These are phyloP conservation scores for Neurospora sp. DNA, from an alignment of 495 filamentous ascomycete species.

Conservation along the genomic window DNA sequence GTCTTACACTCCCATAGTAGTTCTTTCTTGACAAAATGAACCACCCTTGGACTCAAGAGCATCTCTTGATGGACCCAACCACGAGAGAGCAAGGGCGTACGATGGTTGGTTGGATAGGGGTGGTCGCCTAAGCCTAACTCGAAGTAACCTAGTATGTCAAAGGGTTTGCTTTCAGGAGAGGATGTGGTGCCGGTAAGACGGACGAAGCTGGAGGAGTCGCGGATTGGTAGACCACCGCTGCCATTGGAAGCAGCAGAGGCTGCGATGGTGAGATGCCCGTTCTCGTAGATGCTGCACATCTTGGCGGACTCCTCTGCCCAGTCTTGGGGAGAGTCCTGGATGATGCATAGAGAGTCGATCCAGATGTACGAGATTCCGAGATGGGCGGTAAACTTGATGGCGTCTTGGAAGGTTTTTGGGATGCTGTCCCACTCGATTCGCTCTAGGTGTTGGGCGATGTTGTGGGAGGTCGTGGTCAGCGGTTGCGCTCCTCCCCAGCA, in stretches of 20 bases:
- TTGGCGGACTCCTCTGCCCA: slow-evolving; percentile 5
- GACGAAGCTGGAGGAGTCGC: not conserved
- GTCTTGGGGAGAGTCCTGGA: slow-evolving; percentile 3
- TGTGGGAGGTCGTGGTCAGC: not conserved
- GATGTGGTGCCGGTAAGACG: not conserved
- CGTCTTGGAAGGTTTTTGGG: slow-evolving; percentile 21
- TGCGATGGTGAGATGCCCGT: slow-evolving; percentile 13
- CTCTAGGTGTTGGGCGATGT: not conserved
- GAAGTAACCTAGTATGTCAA: not conserved
- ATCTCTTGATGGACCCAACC: slow-evolving; percentile 2
- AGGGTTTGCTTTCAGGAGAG: not conserved
- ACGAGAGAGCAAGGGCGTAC: not conserved
- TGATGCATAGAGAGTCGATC: slow-evolving; percentile 11
- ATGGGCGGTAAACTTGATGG: slow-evolving; percentile 9
- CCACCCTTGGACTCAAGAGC: not conserved
- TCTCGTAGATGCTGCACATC: slow-evolving; percentile 7
- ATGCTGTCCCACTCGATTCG: slow-evolving; percentile 5
- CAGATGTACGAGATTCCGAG: slow-evolving; percentile 11
- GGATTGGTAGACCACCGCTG: not conserved
- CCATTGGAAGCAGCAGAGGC: slow-evolving; percentile 5
- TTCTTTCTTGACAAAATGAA: slow-evolving; percentile 1
- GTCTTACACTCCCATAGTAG: slow-evolving; percentile 5
- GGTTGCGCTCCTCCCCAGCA: slow-evolving; percentile 4
- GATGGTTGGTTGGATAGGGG: not conserved
- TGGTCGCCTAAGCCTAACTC: not conserved